Base-by-base conservation (phyloP, 176 grass and related monocot genomes). In the Puccinellia tenuiflora region DNA sequence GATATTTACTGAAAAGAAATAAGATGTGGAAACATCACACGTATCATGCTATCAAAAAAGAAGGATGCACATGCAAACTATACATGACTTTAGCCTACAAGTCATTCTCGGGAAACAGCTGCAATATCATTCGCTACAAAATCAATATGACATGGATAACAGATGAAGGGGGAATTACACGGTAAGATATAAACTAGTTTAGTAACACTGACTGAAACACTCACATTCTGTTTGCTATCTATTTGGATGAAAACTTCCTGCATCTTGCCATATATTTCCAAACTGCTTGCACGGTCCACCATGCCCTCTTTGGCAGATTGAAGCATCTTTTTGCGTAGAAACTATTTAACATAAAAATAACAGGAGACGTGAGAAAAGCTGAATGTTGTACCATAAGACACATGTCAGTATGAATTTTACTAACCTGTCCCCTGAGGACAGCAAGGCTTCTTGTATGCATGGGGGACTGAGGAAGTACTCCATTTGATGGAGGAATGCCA, bases 361-460 rank as follows among this genome's bases (percentile, higher is more conserved):
- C 42, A 18, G 43, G 14, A 69, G 21, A 15, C 7, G 54, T 84
- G 9, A 90, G 73, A 17, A 62, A 46, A 62, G 2, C 15, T 18
- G n/a, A 40, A n/a, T 56, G 31, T 13, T 25, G 2, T 63, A 73
- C 53, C 35, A 77, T 37, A 77, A 51, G 20, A 62, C 18, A 31
- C 42, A 75, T 43, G 68, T 88, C 61, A n/a, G n/a, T 86, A 53
- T 47, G 31, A 76, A 64, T 37, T 67, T 77, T 66, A 81, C 92
- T 22, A 80, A 98, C 96, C 96, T 93, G 96, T 24, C 83, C 90
- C 81, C 85, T 98, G 13, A 95, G 96, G 78, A 91, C 85, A 66
- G 92, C 89, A 68, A 98, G 92, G 50, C 96, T 95, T 82, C 79
- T 98, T 17, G 92, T 98, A 82, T 98, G 96, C 96, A 98, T 98